Evolutionary conservation across 371 early-diverging fungal species (phyloP).

Genomic region (Apophysomyces variabilis): DNA sequence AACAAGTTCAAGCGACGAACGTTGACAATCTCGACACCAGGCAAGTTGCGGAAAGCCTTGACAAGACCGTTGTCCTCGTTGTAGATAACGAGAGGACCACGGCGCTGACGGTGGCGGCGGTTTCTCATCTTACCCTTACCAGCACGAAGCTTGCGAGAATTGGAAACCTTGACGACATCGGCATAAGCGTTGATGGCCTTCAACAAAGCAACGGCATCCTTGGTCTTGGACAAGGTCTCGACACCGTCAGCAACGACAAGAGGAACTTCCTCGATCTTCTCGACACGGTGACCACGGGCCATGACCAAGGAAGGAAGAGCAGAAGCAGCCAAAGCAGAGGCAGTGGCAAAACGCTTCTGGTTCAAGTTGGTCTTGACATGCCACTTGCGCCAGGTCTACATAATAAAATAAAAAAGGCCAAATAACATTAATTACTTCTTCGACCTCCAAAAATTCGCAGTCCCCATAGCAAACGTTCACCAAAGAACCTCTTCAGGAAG

Average conservation of each 20-base stretch:
- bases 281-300: constrained; percentile 99
- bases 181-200: constrained; percentile 93
- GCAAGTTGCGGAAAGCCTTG: constrained; percentile 99
- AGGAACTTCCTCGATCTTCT: constrained; percentile 96
- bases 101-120: constrained; percentile 98
- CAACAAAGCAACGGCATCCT: constrained; percentile 94
- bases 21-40: constrained; percentile 97
- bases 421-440: background rate
- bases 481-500: background rate
- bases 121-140: constrained; percentile 99
- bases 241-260: constrained; percentile 90
- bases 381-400: constrained; percentile 98
- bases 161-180: constrained; percentile 98
- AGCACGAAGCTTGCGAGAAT: constrained; percentile 97
- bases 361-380: constrained; percentile 98
- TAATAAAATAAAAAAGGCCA: background rate
- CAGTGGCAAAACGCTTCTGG: constrained; percentile 98
- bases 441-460: background rate
- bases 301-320: constrained; percentile 96
- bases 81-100: constrained; percentile 98
- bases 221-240: constrained; percentile 94
- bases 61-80: constrained; percentile 94
- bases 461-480: background rate
- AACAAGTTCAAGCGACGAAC: constrained; percentile 97
- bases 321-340: constrained; percentile 98